These are phyloP conservation scores for Colletotrichum cuscutae DNA, from an alignment of 2,329 filamentous ascomycete genomes.

Conservation along the genomic window DNA sequence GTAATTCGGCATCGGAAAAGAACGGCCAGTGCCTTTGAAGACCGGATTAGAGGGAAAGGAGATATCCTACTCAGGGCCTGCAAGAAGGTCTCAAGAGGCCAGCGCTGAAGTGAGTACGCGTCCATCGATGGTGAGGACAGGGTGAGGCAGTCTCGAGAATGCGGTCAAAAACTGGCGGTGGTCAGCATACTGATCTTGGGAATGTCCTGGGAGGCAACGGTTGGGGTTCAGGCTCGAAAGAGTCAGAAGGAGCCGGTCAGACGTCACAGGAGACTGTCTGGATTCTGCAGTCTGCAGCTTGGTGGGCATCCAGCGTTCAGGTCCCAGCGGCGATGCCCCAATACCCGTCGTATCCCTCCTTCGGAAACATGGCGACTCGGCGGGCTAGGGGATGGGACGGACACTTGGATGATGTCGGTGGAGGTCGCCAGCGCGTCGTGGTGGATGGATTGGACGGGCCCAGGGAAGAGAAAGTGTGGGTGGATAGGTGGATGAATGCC, in stretches of 20 bases:
- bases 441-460: conserved; percentile 18
- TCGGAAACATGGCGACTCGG: not conserved
- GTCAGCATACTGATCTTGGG: not conserved
- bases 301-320: too few relatives aligned
- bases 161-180: not conserved
- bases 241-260: too few relatives aligned
- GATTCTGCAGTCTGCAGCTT: too few relatives aligned
- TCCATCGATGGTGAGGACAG: not conserved
- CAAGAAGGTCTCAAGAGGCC: not conserved
- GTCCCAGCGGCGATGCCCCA: not conserved
- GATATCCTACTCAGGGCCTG: not conserved
- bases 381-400: not conserved
- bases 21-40: not conserved
- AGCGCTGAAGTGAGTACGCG: not conserved
- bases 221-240: not conserved
- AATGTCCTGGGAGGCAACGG: not conserved
- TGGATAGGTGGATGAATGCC: not conserved
- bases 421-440: conserved; percentile 5
- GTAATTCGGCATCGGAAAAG: conserved; percentile 8
- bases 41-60: not conserved
- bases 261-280: too few relatives aligned
- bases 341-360: not conserved
- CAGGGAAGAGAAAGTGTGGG: not conserved
- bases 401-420: conserved; percentile 16
- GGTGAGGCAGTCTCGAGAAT: not conserved